Base-by-base conservation (phyloP, 495 filamentous ascomycete genomes). In the Aspergillus campestris region DNA sequence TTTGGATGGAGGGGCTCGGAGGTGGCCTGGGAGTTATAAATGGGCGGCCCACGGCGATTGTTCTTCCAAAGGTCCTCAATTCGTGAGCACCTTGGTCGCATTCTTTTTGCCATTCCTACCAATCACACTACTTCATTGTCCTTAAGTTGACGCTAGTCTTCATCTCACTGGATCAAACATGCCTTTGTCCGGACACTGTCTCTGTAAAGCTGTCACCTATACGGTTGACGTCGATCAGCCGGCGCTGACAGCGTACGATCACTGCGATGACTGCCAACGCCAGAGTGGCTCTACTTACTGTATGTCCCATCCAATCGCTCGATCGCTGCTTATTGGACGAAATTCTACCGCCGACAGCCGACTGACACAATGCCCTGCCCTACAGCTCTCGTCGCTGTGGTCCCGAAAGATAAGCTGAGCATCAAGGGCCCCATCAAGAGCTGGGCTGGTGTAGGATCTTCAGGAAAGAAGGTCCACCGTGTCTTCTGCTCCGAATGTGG, bases 191-290 rank as follows among this genome's bases (percentile, higher is more conserved):
- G 81, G 81, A 53, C 81, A 84, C 72, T 84, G 81, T 60, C 79
- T 84, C 44, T 84, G 81, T 72, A 78, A 78, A 52, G 73, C 76
- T 50, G 79, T 83, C 65, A 84, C 74, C 45, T 84, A 81, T 73
- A 72, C 64, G 49, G 71, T 68, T 36, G 75, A 77, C 56, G 58
- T 75, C 28, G 76, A 80, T 10, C 52, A 61, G 10, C 80, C 80
- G 34, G 32, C 75, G 43, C 38, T 79, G 49, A 74, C 73, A 28
- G 80, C 70, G 52, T 84, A 84, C 57, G 81, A 84, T 54, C 81
- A 84, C 69, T 84, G 81, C 55, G 81, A 84, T 52, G 81, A 83
- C 60, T 84, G 81, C 71, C 81, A 84, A 59, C 78, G 81, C 52
- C 81, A 84, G 62, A 72, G 67, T 41, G 81, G 81, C 44, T 82